Conservation (phyloP, 495 filamentous ascomycete species). For the Chlorociboria aeruginascens region DNA sequence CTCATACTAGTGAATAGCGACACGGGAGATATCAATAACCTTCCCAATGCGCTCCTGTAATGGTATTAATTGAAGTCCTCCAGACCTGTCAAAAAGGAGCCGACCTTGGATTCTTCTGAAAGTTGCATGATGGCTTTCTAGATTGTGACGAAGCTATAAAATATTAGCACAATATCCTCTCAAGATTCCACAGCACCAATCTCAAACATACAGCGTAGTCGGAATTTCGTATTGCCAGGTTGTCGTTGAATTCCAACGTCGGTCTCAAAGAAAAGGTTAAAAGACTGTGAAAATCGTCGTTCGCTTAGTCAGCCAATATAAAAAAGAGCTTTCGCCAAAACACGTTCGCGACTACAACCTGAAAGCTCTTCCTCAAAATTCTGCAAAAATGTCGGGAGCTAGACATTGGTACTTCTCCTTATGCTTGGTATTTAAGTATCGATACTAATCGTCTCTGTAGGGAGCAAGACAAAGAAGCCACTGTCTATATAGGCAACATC, state of each 20-base stretch:
- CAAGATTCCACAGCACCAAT: no score
- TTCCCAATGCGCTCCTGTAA: constrained; percentile 87
- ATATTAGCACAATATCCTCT: no score
- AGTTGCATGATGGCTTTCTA: constrained; percentile 57
- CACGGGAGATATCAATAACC: constrained; percentile 83
- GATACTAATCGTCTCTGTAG: constrained; percentile 30
- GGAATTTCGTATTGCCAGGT: no score
- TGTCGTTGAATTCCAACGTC: no score
- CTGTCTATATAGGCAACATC: constrained; percentile 95
- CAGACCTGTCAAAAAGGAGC: constrained; percentile 1
- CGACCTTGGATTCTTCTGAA: constrained; percentile 93
- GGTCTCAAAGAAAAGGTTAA: constrained; percentile 1
- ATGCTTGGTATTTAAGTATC: no score
- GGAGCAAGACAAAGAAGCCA: constrained; percentile 99
- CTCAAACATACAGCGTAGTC: no score
- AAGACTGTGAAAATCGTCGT: not conserved
- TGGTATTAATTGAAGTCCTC: constrained; percentile 2
- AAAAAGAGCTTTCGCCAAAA: not conserved
- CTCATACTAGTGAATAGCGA: constrained; percentile 92
- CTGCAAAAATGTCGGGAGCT: constrained; percentile 49
- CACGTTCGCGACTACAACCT: constrained; percentile 8
- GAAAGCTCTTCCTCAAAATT: constrained; percentile 8
- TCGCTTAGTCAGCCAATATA: no score
- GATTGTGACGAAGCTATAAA: no score
- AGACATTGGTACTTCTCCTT: constrained; percentile 58